phyloP scores from a whole-genome alignment of 1,284 basidiomycete genomes.

The Pascua sp. region DNA sequence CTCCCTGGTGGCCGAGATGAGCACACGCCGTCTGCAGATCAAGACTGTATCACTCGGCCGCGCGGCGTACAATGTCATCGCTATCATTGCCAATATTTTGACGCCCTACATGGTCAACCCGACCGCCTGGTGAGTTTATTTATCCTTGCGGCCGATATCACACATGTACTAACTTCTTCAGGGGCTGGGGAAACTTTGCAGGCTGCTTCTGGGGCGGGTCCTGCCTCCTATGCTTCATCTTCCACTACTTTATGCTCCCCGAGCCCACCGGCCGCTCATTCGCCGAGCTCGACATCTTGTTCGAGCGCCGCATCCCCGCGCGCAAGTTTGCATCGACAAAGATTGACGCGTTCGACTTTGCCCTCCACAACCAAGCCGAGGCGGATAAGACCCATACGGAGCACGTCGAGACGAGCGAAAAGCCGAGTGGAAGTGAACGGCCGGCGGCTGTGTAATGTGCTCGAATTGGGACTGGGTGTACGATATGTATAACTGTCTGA shows the following conservation, averaged over 20 bases:
- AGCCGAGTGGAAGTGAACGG: too few relatives aligned
- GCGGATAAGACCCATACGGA: constrained; percentile 16
- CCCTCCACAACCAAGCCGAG: constrained; percentile 17
- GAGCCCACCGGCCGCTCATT: constrained; percentile 46
- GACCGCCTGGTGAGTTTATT: constrained; percentile 33
- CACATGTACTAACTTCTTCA: too few relatives aligned
- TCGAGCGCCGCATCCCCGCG: constrained; percentile 25
- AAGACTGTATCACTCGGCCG: constrained; percentile 56
- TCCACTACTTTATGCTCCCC: constrained; percentile 44
- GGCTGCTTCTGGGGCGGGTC: constrained; percentile 42
- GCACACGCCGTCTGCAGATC: constrained; percentile 51
- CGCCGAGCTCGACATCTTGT: constrained; percentile 44
- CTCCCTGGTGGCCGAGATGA: constrained; percentile 52
- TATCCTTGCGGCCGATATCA: too few relatives aligned
- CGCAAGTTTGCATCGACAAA: constrained; percentile 22
- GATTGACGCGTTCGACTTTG: constrained; percentile 24
- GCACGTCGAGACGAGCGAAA: constrained; percentile 4
- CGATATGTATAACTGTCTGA: too few relatives aligned
- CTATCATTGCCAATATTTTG: constrained; percentile 46
- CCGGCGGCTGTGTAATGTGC: too few relatives aligned
- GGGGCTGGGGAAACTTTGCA: constrained; percentile 44
- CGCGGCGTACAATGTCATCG: constrained; percentile 44
- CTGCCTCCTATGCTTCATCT: constrained; percentile 42
- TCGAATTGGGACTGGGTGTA: too few relatives aligned
- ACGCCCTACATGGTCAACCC: constrained; percentile 52